Evolutionary conservation across 208 protist species (phyloP), one percentile per base, ranked within the genome.

Genomic region (Trypanosoma platydactyli): DNA sequence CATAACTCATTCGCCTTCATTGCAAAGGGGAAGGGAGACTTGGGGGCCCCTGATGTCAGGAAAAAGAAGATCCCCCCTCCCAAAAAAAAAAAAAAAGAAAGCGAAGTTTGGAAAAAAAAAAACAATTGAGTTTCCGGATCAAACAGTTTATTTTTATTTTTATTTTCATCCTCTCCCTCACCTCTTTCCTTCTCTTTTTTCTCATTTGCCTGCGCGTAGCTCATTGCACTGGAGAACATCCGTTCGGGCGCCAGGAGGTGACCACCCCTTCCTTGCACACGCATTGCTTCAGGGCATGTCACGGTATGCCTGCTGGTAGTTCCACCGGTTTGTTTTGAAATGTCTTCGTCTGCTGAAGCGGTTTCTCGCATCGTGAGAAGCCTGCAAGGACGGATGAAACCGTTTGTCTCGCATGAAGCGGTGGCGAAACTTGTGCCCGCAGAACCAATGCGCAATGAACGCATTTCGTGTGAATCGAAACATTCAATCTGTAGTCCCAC

Each of bases 251-350:
- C 33, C 3, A 38, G 9, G 33, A 5, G 15, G 7, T 57, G 12
- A 12, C 15, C 20, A 5, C n/a, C 16, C 13, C 9, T 42, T 42
- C 13, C 53, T 27, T 29, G 56, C 66, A 44, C 73, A 15, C 51
- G 12, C 5, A 22, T 27, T 16, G 15, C 1, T 12, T 76, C 70
- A 95, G 46, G 90, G 90, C 90, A 95, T 95, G 53, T 95, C 90
- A 68, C 89, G 86, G 73, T 95, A 95, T 12, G 90, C 90, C 79
- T 93, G 90, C 35, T 83, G 84, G 71, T 95, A 95, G 71, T 95
- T 95, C 88, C 90, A 95, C 11, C 90, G 70, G 64, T 95, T 95
- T 13, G 90, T 95, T 68, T 95, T 95, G 59, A 93, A 95, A 71
- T 92, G 86, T 18, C 71, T 70, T 56, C 83, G 76, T 56, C 83